Percentiles rank a stretch among this genome's conserved stretches.
These are phyloP conservation scores for Amanita muscaria DNA, from an alignment of 768 basidiomycete species.

Conservation along the genomic window DNA sequence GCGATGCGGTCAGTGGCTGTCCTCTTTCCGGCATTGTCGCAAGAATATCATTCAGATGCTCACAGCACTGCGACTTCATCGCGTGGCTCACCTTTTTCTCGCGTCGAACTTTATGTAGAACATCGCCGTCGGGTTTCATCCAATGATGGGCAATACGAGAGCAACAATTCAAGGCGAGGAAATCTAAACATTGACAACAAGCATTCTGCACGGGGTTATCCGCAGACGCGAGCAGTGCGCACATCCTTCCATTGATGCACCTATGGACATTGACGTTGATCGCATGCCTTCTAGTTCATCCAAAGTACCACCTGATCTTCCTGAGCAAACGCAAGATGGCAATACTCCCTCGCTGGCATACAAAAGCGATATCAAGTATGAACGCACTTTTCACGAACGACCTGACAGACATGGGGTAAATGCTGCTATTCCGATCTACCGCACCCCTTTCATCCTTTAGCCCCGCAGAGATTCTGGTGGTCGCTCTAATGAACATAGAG, in stretches of 20 bases:
- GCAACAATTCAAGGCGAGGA: neutral
- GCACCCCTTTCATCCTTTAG: conserved; percentile 1
- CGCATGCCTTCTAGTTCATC: conserved; percentile 15
- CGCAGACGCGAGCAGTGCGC: conserved; percentile 8
- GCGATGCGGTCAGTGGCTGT: neutral
- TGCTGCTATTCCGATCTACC: conserved; percentile 5
- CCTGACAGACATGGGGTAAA: conserved; percentile 8
- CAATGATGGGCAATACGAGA: neutral
- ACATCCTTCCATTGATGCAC: conserved; percentile 13
- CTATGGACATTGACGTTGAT: conserved; percentile 21
- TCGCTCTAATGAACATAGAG: conserved; percentile 17
- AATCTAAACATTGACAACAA: neutral
- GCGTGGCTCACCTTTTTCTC: conserved; percentile 5
- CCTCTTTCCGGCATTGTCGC: conserved; percentile 11
- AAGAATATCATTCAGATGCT: conserved; percentile 6
- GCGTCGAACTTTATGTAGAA: neutral
- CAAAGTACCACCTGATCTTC: conserved; percentile 8
- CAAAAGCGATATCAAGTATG: neutral
- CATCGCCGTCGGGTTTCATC: neutral
- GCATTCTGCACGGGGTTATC: conserved; percentile 7
- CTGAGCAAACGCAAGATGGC: neutral
- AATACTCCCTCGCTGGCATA: neutral
- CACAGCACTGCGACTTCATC: conserved; percentile 1
- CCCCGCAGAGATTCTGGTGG: conserved; percentile 18
- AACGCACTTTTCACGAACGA: conserved; percentile 5